phyloP scores from a whole-genome alignment of 257 asterid genomes.

The Solanum appendiculatum region DNA sequence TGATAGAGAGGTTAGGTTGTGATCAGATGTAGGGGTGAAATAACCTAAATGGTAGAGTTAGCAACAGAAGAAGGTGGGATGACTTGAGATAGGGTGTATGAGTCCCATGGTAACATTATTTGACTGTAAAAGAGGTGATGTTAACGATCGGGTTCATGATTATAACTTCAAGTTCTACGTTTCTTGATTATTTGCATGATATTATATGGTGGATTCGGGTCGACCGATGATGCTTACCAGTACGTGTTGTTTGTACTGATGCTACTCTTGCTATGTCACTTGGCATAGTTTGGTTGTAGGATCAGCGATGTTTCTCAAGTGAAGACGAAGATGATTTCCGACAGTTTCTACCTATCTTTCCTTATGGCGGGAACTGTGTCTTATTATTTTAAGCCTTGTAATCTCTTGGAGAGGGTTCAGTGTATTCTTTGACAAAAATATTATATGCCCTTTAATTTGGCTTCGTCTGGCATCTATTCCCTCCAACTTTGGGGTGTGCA shows the following conservation, averaged over 20 bases:
- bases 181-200: background rate
- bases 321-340: background rate
- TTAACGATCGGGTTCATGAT: too few species aligned
- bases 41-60: background rate
- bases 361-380: background rate
- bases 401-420: background rate
- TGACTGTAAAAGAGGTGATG: background rate
- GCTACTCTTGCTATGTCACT: background rate
- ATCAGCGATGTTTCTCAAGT: background rate
- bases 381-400: background rate
- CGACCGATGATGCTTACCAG: background rate
- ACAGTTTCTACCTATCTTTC: background rate
- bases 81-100: background rate
- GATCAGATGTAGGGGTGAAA: background rate
- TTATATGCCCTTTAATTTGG: background rate
- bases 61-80: background rate
- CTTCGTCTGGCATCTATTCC: background rate
- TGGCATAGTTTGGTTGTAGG: background rate
- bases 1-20: background rate
- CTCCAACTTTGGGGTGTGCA: too few species aligned
- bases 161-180: background rate
- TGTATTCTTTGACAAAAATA: background rate
- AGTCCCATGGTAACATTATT: background rate
- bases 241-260: too few species aligned
- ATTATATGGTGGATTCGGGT: background rate